A percentile compares a stretch with the other conserved stretches of the same genome.
Evolutionary conservation across 2,329 filamentous ascomycete species (phyloP).

Genomic region (Exophiala bonariae): DNA sequence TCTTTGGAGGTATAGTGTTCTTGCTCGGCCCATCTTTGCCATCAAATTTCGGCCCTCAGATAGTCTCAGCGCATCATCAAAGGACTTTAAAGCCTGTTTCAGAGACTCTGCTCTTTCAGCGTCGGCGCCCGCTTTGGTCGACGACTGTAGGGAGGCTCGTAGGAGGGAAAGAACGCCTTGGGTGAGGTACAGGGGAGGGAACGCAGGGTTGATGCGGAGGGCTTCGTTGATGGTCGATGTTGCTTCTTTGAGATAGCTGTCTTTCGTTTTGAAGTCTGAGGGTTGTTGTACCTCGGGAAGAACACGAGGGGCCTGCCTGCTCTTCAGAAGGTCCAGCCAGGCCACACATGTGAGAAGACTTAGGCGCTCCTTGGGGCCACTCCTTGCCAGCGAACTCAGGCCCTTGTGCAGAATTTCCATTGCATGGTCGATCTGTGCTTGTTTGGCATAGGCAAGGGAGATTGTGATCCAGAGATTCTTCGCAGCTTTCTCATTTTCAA

Average conservation of each 20-base stretch:
- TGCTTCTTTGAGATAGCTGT: constrained; percentile 87
- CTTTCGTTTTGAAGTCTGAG: constrained; percentile 83
- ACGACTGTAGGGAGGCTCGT: constrained; percentile 78
- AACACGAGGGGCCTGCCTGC: constrained; percentile 72
- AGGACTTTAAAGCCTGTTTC: constrained; percentile 84
- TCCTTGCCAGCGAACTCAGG: constrained; percentile 67
- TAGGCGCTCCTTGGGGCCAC: constrained; percentile 71
- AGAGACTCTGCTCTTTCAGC: constrained; percentile 74
- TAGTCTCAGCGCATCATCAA: constrained; percentile 86
- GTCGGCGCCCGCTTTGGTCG: constrained; percentile 65
- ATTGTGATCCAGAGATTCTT: constrained; percentile 99
- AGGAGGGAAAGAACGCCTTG: constrained; percentile 86
- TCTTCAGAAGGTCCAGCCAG: constrained; percentile 90
- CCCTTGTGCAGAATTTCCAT: constrained; percentile 72
- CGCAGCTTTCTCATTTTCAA: constrained; percentile 90
- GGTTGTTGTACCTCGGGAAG: constrained; percentile 63
- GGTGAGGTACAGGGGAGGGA: constrained; percentile 86
- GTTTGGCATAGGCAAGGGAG: constrained; percentile 92
- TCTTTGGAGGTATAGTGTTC: constrained; percentile 80
- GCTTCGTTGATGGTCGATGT: constrained; percentile 92
- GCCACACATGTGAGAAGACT: constrained; percentile 75
- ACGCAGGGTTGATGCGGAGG: constrained; percentile 88
- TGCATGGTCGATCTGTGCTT: constrained; percentile 84
- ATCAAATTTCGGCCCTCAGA: constrained; percentile 88
- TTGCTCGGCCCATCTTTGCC: constrained; percentile 84